Percentiles rank a stretch among this genome's conserved stretches.
phyloP scores from a whole-genome alignment of 768 basidiomycete genomes.

The Leccinellum rugosiceps region DNA sequence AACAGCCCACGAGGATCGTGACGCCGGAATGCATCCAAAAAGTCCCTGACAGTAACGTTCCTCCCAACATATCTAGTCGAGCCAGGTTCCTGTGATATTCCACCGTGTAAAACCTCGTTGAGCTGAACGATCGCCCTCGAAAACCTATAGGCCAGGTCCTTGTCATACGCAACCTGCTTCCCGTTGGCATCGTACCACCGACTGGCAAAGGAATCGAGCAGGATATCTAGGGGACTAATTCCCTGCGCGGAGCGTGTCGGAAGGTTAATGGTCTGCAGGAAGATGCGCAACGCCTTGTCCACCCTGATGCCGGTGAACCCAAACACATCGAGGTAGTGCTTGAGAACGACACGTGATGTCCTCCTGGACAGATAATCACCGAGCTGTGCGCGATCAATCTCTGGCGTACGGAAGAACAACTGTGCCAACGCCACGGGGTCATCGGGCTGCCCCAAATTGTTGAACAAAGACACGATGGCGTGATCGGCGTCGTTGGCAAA shows the following conservation, averaged over 20 bases:
- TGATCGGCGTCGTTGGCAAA: constrained; percentile 79
- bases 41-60: constrained; percentile 70
- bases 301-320: constrained; percentile 79
- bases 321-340: constrained; percentile 85
- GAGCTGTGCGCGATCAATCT: constrained; percentile 77
- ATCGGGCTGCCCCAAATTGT: constrained; percentile 54
- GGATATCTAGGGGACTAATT: constrained; percentile 42
- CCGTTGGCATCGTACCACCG: constrained; percentile 92
- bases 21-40: constrained; percentile 77
- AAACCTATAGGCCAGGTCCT: constrained; percentile 72
- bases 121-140: constrained; percentile 82
- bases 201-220: constrained; percentile 81
- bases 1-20: constrained; percentile 71
- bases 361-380: constrained; percentile 81
- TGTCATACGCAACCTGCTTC: constrained; percentile 72
- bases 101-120: constrained; percentile 82
- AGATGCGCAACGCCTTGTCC: constrained; percentile 86
- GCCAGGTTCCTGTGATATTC: constrained; percentile 61
- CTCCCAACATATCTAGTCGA: constrained; percentile 51
- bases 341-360: constrained; percentile 71
- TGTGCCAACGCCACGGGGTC: constrained; percentile 77
- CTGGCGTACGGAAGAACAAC: constrained; percentile 75
- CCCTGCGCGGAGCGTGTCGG: constrained; percentile 41
- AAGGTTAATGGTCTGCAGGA: constrained; percentile 79
- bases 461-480: constrained; percentile 70